Base-by-base conservation (phyloP, 306 rosid genomes). In the Malus fusca region DNA sequence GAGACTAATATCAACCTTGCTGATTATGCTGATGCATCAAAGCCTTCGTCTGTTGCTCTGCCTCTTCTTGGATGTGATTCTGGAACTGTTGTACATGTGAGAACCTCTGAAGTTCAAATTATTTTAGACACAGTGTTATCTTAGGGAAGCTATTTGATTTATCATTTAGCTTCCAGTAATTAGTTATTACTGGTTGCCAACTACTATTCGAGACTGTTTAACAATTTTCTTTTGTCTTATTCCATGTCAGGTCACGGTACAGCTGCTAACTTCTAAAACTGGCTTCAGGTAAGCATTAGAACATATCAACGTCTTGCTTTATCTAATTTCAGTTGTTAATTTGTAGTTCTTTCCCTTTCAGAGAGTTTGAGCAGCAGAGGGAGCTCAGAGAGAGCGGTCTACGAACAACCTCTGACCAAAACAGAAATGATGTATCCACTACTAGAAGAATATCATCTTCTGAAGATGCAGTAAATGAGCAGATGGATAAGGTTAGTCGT, bases 291-390 rank as follows among this genome's bases (percentile, higher is more conserved):
- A 84, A 55, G 43, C 74, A 60, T 81, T 77, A 61, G 44, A 73
- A 77, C 79, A 77, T 71, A 79, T 82, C 71, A 61, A 46, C 28
- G 80, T 71, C 71, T 68, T 85, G 68, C 73, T 82, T 64, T 75
- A 75, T 76, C 68, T 52, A 58, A 68, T 78, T 82, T 77, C 61
- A 76, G n/a, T 52, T 46, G 63, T 79, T 84, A 66, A 87, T 75
- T 74, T 76, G 69, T 80, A 59, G 70, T 82, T 77, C 48, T 69
- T 76, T 63, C 81, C 72, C 71, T 88, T 87, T 79, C 88, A 96
- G 99, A 87, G 99, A 96, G 86, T 96, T 96, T 86, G 99, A 96
- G 88, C 99, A 87, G 82, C 99, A 96, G 82, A 92, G 99, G 87
- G 99, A 96, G 86, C 98, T 89, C 72, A 85, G 97, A 82, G 99